phyloP scores from a whole-genome alignment of 1,139 yeast species.

The Zygosaccharomyces pseudobailii region DNA sequence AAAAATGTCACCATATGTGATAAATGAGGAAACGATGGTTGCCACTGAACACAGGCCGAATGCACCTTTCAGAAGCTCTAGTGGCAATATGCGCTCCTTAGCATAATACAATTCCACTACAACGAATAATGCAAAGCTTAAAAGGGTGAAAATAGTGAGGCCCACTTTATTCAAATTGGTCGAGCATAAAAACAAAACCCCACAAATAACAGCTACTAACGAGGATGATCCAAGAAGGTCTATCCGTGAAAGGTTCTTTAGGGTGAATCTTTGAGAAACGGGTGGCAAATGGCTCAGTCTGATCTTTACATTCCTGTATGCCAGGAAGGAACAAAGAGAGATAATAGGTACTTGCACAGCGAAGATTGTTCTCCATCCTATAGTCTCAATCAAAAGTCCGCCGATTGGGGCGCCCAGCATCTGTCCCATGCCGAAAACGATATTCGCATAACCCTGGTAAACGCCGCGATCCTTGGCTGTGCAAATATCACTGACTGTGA shows the following conservation, averaged over 20 bases:
- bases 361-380: constrained; percentile 77
- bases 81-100: constrained; percentile 32
- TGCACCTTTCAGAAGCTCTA: constrained; percentile 27
- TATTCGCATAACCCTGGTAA: constrained; percentile 54
- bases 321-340: constrained; percentile 37
- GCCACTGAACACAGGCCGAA: constrained; percentile 30
- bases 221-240: constrained; percentile 72
- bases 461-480: constrained; percentile 46
- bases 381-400: constrained; percentile 62
- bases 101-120: constrained; percentile 29
- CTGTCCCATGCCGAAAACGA: constrained; percentile 62
- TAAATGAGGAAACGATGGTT: constrained; percentile 30
- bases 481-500: constrained; percentile 47
- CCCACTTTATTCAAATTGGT: constrained; percentile 20
- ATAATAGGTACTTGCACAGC: constrained; percentile 62
- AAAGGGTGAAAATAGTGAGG: constrained; percentile 16
- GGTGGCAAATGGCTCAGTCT: constrained; percentile 35
- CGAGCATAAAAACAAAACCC: constrained; percentile 43
- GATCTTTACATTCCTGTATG: constrained; percentile 29
- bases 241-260: constrained; percentile 51
- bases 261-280: constrained; percentile 33
- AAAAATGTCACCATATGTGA: constrained; percentile 39
- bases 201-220: constrained; percentile 51
- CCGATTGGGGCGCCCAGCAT: constrained; percentile 70
- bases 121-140: constrained; percentile 22